phyloP scores from a whole-genome alignment of 2,329 filamentous ascomycete genomes.

The Dothistroma septosporum region DNA sequence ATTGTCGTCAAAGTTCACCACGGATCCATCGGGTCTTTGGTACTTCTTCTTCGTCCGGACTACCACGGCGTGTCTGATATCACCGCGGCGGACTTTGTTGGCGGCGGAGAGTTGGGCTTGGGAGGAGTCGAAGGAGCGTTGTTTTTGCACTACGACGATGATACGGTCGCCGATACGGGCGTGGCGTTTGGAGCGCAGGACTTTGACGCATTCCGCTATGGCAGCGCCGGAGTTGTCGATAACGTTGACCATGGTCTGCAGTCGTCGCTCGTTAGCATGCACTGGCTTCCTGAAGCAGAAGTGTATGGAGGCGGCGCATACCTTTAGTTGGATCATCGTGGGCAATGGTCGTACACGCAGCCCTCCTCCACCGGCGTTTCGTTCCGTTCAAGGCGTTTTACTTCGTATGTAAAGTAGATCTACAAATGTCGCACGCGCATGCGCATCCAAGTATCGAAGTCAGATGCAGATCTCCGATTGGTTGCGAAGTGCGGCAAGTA shows the following conservation, averaged over 20 bases:
- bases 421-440: background rate
- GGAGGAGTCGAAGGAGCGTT: conserved; percentile 71
- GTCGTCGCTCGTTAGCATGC: background rate
- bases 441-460: background rate
- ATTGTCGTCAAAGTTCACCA: conserved; percentile 94
- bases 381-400: background rate
- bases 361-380: background rate
- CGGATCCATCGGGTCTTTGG: conserved; percentile 80
- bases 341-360: background rate
- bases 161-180: conserved; percentile 94
- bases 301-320: conserved; percentile 11
- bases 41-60: conserved; percentile 87
- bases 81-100: conserved; percentile 93
- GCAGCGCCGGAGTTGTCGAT: conserved; percentile 99
- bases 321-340: conserved; percentile 71
- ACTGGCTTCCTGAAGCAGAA: background rate
- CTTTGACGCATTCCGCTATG: conserved; percentile 91
- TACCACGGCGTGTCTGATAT: conserved; percentile 92
- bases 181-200: conserved; percentile 82
- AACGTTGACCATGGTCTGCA: conserved; percentile 95
- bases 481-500: background rate
- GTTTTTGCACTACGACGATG: conserved; percentile 95
- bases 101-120: conserved; percentile 68
- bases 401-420: background rate
- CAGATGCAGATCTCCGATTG: background rate